These are phyloP conservation scores for Ruellia speciosa DNA, from an alignment of 305 asterid species.

Conservation along the genomic window DNA sequence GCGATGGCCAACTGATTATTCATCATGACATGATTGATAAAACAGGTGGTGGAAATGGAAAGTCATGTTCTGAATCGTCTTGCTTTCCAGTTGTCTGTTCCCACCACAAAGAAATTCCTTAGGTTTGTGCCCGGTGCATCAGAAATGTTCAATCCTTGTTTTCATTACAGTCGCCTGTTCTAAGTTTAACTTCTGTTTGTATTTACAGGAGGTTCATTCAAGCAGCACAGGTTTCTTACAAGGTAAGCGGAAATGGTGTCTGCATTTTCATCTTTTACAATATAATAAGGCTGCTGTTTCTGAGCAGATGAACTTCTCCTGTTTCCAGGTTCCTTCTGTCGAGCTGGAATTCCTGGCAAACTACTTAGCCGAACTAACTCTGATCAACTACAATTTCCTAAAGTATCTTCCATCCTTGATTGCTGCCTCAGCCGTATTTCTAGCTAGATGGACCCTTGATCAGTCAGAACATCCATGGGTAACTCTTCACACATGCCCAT, in stretches of 20 bases:
- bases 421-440: conserved; percentile 91
- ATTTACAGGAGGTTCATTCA: conserved; percentile 80
- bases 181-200: conserved; percentile 11
- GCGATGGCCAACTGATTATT: no score
- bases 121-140: conserved; percentile 32
- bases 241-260: conserved; percentile 38
- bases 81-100: conserved; percentile 68
- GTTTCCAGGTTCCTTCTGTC: conserved; percentile 74
- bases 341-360: conserved; percentile 91
- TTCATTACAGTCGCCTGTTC: conserved; percentile 11
- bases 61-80: conserved; percentile 49
- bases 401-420: conserved; percentile 80
- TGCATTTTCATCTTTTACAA: conserved; percentile 15
- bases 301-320: conserved; percentile 22
- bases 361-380: conserved; percentile 83
- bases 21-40: neutral
- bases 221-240: conserved; percentile 84
- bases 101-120: conserved; percentile 82
- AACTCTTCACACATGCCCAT: conserved; percentile 25
- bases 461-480: conserved; percentile 97
- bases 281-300: conserved; percentile 15
- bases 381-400: conserved; percentile 68
- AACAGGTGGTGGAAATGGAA: conserved; percentile 76
- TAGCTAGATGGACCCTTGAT: conserved; percentile 95
- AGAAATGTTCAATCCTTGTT: conserved; percentile 14